Percentiles rank a stretch among this genome's conserved stretches.
phyloP scores from a whole-genome alignment of 169 alveolate genomes.

The Amoebophrya sp. region DNA sequence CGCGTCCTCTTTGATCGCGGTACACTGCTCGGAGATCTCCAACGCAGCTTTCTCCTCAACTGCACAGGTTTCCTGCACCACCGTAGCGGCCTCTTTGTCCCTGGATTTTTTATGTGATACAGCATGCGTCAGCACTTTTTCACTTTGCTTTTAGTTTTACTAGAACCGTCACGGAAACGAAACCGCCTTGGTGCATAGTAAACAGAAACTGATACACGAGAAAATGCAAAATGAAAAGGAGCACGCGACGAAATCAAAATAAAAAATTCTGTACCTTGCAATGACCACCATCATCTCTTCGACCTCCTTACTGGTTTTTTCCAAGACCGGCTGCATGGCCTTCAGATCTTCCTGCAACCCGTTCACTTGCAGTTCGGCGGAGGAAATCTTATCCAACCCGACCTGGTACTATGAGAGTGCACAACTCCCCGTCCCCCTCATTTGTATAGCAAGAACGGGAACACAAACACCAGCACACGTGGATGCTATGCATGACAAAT shows the following conservation, averaged over 20 bases:
- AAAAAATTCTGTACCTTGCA: slow-evolving; percentile 29
- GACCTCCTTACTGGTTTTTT: slow-evolving; percentile 63
- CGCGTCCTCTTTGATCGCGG: slow-evolving; percentile 62
- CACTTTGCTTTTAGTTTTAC: no score
- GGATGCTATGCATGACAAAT: no score
- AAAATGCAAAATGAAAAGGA: no score
- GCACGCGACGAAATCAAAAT: no score
- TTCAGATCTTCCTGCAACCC: slow-evolving; percentile 69
- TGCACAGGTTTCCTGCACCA: background rate
- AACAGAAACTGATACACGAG: no score
- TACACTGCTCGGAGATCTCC: background rate
- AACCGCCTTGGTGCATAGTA: no score
- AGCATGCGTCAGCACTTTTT: no score
- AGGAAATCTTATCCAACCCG: slow-evolving; percentile 76
- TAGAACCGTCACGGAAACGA: no score
- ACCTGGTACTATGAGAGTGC: no score
- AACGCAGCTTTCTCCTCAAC: background rate
- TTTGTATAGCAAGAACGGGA: no score
- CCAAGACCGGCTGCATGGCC: slow-evolving; percentile 72
- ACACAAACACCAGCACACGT: no score
- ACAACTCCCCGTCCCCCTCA: no score
- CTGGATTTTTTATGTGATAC: slow-evolving; percentile 32
- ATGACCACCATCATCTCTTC: slow-evolving; percentile 67
- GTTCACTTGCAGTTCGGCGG: slow-evolving; percentile 80
- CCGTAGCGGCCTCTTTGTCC: slow-evolving; percentile 57